Evolutionary conservation across 2,329 filamentous ascomycete species (phyloP), one percentile per base, ranked within the genome.

Genomic region (Xylariaceae sp.): DNA sequence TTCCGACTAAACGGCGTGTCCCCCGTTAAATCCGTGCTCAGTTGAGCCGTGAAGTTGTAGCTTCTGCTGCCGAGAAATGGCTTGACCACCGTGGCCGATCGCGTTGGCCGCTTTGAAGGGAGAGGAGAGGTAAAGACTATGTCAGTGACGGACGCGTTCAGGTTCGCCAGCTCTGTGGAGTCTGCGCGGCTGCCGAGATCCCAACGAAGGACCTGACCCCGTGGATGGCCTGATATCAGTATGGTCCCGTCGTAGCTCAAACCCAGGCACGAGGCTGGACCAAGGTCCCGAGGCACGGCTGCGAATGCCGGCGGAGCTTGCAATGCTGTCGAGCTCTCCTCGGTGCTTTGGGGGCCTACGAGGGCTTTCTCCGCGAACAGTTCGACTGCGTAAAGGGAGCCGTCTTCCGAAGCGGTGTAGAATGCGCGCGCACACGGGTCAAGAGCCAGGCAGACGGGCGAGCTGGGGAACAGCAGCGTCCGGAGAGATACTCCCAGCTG

Each of bases 341-440:
- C 71, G 5, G 65, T 52, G 42, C 64, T 64, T 42, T 59, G 65
- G 50, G 60, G 61, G 47, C 67, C 64, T 63, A 90, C 53, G 13
- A 77, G 56, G 3, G 70, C 65, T 49, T 67, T 68, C 16, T 70
- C 63, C 24, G 66, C 66, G 40, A 75, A 72, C 29, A 96, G 75
- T 49, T 94, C 84, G 13, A 94, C 65, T 11, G 84, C 70, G 54
- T 87, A 90, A 13, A 95, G 64, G 33, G 78, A 83, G 14, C 86
- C 84, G 53, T 93, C 83, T 33, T 85, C 81, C 45, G 85, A 83
- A 3, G 83, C 82, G 28, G 83, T 75, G 50, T 89, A 94, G 37
- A 92, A 76, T 4, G 83, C 87, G 33, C 90, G 75, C 43, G 90
- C 82, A 39, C 80, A 86, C 1, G 89, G 83, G 57, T 96, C 92